These are phyloP conservation scores for Nidula niveotomentosa DNA, from an alignment of 1,284 basidiomycete genomes.

Conservation along the genomic window DNA sequence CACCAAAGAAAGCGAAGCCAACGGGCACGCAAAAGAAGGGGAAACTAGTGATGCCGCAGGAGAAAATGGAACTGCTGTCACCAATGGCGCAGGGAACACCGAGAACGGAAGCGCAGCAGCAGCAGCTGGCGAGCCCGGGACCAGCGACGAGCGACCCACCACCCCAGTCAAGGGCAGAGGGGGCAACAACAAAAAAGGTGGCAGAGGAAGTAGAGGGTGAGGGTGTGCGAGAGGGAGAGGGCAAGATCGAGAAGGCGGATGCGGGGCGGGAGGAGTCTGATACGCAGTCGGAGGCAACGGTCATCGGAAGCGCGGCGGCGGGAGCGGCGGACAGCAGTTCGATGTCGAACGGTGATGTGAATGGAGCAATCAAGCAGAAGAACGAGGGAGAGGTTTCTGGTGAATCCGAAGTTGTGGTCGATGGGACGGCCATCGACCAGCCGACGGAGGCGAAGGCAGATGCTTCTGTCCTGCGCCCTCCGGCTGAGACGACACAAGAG, in stretches of 20 bases:
- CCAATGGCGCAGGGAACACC: not conserved
- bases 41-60: not conserved
- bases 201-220: constrained; percentile 7
- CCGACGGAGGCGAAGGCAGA: not conserved
- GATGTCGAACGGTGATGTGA: not conserved
- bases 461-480: not conserved
- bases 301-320: not conserved
- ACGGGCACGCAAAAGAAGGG: not conserved
- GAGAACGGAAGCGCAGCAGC: not conserved
- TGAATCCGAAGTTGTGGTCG: not conserved
- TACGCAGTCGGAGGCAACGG: constrained; percentile 6
- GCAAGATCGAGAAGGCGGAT: not conserved
- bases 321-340: not conserved
- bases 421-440: not conserved
- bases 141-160: not conserved
- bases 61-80: constrained; percentile 1
- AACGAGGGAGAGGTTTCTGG: not conserved
- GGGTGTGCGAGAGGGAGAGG: not conserved
- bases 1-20: not conserved
- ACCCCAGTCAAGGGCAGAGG: constrained; percentile 2
- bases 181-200: not conserved
- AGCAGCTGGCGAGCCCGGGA: constrained; percentile 1
- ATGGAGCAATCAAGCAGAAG: not conserved
- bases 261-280: constrained; percentile 8
- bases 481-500: not conserved